Evolutionary conservation across 1,139 yeast genomes (phyloP).

Genomic region (Scheffersomyces illinoinensis): DNA sequence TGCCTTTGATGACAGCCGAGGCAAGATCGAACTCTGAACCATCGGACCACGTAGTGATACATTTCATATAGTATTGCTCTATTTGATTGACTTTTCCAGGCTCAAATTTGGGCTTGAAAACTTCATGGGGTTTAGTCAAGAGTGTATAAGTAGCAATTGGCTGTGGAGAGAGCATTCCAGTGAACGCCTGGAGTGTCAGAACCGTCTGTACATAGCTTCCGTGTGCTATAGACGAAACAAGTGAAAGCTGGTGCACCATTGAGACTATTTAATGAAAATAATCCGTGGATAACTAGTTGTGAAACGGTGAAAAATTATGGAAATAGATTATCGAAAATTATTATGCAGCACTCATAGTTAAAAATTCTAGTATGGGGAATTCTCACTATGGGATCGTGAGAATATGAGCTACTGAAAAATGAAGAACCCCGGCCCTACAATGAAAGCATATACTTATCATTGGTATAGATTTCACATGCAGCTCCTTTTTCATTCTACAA

Average conservation of each 20-base stretch:
- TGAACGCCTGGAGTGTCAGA: constrained; percentile 46
- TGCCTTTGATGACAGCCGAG: constrained; percentile 23
- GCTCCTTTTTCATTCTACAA: background rate
- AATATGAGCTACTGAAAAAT: too few species aligned
- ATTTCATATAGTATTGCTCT: constrained; percentile 48
- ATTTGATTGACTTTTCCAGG: constrained; percentile 54
- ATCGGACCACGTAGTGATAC: constrained; percentile 45
- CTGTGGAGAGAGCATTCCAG: constrained; percentile 43
- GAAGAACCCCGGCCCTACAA: background rate
- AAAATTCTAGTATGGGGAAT: background rate
- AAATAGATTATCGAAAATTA: background rate
- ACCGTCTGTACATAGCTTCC: constrained; percentile 42
- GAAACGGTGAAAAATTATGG: background rate
- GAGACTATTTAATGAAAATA: background rate
- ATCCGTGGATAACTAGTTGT: background rate
- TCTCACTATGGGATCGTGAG: too few species aligned
- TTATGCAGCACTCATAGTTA: background rate
- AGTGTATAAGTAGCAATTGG: constrained; percentile 45
- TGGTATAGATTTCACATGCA: background rate
- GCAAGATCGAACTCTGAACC: constrained; percentile 26
- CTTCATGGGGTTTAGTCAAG: constrained; percentile 42
- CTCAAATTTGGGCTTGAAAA: constrained; percentile 48
- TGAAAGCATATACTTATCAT: too few species aligned
- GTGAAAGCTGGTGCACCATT: constrained; percentile 48
- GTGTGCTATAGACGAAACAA: constrained; percentile 45